These are phyloP conservation scores for Aspergillus luchuensis DNA, from an alignment of 2,329 filamentous ascomycete species.

Conservation along the genomic window DNA sequence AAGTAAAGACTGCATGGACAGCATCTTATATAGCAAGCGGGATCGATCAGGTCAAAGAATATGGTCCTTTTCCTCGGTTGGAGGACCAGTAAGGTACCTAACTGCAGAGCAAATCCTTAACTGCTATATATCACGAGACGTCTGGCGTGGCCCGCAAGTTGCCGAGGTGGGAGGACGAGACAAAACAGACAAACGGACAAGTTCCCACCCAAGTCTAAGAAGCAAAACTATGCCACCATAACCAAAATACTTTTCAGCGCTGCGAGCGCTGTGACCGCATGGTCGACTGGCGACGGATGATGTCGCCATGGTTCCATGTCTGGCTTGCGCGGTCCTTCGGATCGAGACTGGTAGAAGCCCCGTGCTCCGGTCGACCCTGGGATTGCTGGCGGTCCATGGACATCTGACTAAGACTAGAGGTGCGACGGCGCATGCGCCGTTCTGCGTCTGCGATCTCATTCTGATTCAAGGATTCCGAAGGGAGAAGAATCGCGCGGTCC, in stretches of 20 bases:
- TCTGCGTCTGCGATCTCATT: slow-evolving; percentile 60
- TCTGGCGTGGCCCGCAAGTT: no score
- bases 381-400: slow-evolving; percentile 29
- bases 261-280: slow-evolving; percentile 28
- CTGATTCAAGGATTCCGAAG: slow-evolving; percentile 64
- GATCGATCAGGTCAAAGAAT: no score
- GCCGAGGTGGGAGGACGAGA: no score
- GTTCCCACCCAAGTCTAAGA: no score
- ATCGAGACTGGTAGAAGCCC: slow-evolving; percentile 28
- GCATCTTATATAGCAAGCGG: no score
- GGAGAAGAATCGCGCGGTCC: slow-evolving; percentile 70
- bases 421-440: slow-evolving; percentile 43
- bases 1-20: no score
- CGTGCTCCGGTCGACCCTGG: slow-evolving; percentile 26
- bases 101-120: no score
- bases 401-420: slow-evolving; percentile 38
- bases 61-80: no score
- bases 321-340: slow-evolving; percentile 26
- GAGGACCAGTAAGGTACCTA: no score
- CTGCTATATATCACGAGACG: no score
- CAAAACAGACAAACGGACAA: no score
- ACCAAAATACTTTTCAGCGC: background rate
- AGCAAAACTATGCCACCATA: background rate
- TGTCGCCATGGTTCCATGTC: slow-evolving; percentile 20
- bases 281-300: slow-evolving; percentile 34